A percentile compares a stretch with the other conserved stretches of the same genome.
phyloP scores from a whole-genome alignment of 306 rosid species.

The Purshia tridentata region DNA sequence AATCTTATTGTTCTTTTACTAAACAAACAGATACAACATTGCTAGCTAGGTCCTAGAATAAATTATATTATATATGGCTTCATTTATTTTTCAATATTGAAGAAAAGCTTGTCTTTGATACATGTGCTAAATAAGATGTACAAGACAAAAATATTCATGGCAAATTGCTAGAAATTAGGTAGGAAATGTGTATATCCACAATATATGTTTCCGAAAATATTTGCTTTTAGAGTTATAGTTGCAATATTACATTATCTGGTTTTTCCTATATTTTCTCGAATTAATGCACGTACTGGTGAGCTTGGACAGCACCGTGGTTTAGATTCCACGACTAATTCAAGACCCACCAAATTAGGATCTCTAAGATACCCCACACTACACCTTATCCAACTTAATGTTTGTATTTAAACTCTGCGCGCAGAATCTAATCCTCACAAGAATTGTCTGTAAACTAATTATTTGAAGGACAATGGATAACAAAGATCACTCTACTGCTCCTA shows the following conservation, averaged over 20 bases:
- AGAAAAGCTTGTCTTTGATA: no score
- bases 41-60: no score
- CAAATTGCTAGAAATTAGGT: background rate
- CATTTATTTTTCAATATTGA: no score
- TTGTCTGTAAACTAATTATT: background rate
- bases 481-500: no score
- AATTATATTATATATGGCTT: no score
- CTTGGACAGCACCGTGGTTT: background rate
- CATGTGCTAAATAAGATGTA: no score
- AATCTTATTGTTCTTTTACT: no score
- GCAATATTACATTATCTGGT: background rate
- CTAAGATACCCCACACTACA: background rate
- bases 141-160: background rate
- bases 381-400: background rate
- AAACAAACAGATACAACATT: no score
- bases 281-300: background rate
- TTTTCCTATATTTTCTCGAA: background rate
- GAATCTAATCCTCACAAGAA: background rate
- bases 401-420: background rate
- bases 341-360: conserved; percentile 12
- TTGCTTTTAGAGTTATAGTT: background rate
- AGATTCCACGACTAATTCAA: conserved; percentile 12
- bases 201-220: background rate
- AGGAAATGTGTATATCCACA: background rate
- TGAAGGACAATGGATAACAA: no score